Percentiles rank a stretch among this genome's conserved stretches.
Evolutionary conservation across 2,329 filamentous ascomycete species (phyloP).

Genomic region (Fusarium haematococcum): DNA sequence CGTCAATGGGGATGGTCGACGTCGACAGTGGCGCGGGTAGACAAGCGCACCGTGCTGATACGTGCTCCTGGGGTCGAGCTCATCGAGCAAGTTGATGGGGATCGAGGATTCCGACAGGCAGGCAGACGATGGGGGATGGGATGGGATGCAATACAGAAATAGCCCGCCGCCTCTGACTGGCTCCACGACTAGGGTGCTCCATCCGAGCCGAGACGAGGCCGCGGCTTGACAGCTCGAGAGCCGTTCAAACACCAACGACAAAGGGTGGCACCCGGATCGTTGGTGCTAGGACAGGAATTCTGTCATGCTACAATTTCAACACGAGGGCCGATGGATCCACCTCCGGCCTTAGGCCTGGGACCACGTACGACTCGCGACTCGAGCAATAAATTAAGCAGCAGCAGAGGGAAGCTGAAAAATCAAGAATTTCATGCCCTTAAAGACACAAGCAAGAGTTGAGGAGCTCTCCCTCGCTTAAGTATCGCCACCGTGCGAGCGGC

Average conservation of each 20-base stretch:
- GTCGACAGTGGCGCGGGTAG: slow-evolving; percentile 1
- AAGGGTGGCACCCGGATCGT: slow-evolving; percentile 6
- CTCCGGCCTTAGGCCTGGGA: background rate
- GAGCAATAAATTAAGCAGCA: background rate
- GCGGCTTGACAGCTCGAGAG: slow-evolving; percentile 30
- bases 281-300: slow-evolving; percentile 1
- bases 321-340: slow-evolving; percentile 5
- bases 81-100: background rate
- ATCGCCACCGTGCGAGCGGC: slow-evolving; percentile 36
- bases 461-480: slow-evolving; percentile 23
- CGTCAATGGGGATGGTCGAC: background rate
- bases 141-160: slow-evolving; percentile 16
- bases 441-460: background rate
- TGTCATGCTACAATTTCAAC: slow-evolving; percentile 3
- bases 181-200: slow-evolving; percentile 10
- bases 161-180: slow-evolving; percentile 15
- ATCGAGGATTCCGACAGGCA: slow-evolving; percentile 9
- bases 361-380: background rate
- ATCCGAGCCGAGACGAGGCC: slow-evolving; percentile 17
- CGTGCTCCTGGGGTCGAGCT: background rate
- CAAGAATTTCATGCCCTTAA: background rate
- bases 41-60: slow-evolving; percentile 18
- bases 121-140: slow-evolving; percentile 1
- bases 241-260: slow-evolving; percentile 23
- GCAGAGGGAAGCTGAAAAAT: background rate